Evolutionary conservation across 352 stramenopile genomes (phyloP).

Genomic region (Phytophthora pinifolia): DNA sequence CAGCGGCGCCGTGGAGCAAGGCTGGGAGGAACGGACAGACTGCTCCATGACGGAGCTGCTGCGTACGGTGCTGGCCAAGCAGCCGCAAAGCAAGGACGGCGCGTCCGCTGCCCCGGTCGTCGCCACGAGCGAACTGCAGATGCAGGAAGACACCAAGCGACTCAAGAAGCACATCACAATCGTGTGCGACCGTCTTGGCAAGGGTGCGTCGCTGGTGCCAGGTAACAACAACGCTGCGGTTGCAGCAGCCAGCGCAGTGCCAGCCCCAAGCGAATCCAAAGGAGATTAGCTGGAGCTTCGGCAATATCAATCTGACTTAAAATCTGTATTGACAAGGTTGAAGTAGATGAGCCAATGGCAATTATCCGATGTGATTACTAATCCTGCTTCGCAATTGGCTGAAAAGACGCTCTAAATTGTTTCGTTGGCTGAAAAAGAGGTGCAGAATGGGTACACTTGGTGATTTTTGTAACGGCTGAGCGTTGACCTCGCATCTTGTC

Average conservation of each 20-base stretch:
- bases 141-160: constrained; percentile 81
- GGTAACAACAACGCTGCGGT: constrained; percentile 3
- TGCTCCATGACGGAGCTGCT: constrained; percentile 86
- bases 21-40: constrained; percentile 90
- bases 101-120: constrained; percentile 20
- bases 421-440: constrained; percentile 3
- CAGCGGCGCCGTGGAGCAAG: constrained; percentile 50
- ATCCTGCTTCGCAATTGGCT: constrained; percentile 6
- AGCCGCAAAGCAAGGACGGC: constrained; percentile 42
- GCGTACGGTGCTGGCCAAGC: constrained; percentile 69
- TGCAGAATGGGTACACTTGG: constrained; percentile 2
- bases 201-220: constrained; percentile 57
- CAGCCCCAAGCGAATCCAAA: constrained; percentile 24
- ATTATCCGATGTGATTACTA: constrained; percentile 13
- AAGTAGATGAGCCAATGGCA: constrained; percentile 11
- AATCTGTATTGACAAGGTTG: constrained; percentile 30
- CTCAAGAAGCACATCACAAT: constrained; percentile 92
- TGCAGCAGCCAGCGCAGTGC: neutral
- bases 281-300: constrained; percentile 17
- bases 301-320: constrained; percentile 18
- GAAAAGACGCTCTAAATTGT: neutral
- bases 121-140: constrained; percentile 47
- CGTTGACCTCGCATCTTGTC: constrained; percentile 12
- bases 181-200: constrained; percentile 85
- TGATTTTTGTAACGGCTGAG: constrained; percentile 2